These are phyloP conservation scores for Saksenaea oblongispora DNA, from an alignment of 371 early-diverging fungal genomes.

Conservation along the genomic window DNA sequence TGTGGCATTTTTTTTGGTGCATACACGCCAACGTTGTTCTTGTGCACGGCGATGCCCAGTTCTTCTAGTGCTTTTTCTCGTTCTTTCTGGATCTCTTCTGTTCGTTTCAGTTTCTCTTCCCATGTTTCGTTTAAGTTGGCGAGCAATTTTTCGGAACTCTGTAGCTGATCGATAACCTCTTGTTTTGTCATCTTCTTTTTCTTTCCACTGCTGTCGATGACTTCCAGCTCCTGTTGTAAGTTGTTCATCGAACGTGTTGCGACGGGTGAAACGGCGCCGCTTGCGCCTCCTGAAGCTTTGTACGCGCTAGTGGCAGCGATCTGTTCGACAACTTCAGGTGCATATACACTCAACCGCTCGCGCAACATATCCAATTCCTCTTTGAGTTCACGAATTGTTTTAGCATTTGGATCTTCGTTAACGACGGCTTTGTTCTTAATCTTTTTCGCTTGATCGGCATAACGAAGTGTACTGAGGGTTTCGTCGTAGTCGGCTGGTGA, in stretches of 20 bases:
- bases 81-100: conserved; percentile 72
- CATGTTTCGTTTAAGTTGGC: conserved; percentile 82
- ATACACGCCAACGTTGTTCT: conserved; percentile 76
- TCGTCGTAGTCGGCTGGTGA: conserved; percentile 85
- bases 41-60: conserved; percentile 78
- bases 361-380: conserved; percentile 79
- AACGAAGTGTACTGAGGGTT: conserved; percentile 93
- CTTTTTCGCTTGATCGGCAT: conserved; percentile 93
- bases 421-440: conserved; percentile 92
- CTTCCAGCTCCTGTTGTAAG: conserved; percentile 27
- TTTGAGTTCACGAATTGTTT: conserved; percentile 83
- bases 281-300: conserved; percentile 8
- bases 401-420: conserved; percentile 89
- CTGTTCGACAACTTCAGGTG: conserved; percentile 53
- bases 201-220: conserved; percentile 48
- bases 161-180: conserved; percentile 78
- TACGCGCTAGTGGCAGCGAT: conserved; percentile 25
- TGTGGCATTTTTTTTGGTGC: conserved; percentile 85
- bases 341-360: conserved; percentile 63
- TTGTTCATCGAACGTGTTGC: conserved; percentile 27
- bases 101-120: conserved; percentile 81
- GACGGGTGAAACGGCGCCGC: conserved; percentile 5
- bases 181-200: conserved; percentile 55
- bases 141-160: conserved; percentile 87
- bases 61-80: conserved; percentile 80